Evolutionary conservation across 768 basidiomycete species (phyloP), one percentile per base, ranked within the genome.

Genomic region (Strobilomyces echinocephalus): DNA sequence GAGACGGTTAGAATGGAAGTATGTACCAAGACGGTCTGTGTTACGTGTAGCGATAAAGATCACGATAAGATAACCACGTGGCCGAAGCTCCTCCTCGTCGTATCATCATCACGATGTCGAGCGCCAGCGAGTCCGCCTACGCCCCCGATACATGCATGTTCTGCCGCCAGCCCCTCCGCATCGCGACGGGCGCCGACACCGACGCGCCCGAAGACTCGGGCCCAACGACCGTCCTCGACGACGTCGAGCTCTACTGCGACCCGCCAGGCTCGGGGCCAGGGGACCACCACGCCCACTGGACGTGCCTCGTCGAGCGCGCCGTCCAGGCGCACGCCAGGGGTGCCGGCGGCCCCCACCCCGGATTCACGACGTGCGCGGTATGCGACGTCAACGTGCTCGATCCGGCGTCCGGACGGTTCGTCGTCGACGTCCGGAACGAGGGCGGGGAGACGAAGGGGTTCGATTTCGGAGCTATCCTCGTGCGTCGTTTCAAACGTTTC

Each of bases 361-460:
- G 30, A 11, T 16, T 56, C 47, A 24, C 56, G 26, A 49, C 50
- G 1, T 65, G 63, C 50, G 15, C 24, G 18, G 53, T 62, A 16
- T 66, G 65, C 24, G 47, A 57, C 3, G 47, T 53, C 33, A 60
- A 63, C 48, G 57, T 56, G 3, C 52, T 60, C 40, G 52, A 58
- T 21, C 12, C 54, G n/a, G n/a, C n/a, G 3, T 50, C 44, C 3
- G 63, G 61, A 4, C 57, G 58, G 28, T 52, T 67, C 52, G 7
- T 67, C 43, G 61, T 67, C 42, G 63, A 66, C 39, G 59, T 66
- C 26, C 59, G 50, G 36, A 66, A 66, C 45, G 65, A 66, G 35
- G 65, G 65, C 5, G 66, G 66, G 5, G 57, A 60, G 26, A 66
- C 64, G 0, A 56, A 10, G 8, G 54, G 57, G n/a, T 65, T 66